A percentile compares a stretch with the other conserved stretches of the same genome.
These are phyloP conservation scores for Arthrobotrys musiformis DNA, from an alignment of 2,329 filamentous ascomycete species.

Conservation along the genomic window DNA sequence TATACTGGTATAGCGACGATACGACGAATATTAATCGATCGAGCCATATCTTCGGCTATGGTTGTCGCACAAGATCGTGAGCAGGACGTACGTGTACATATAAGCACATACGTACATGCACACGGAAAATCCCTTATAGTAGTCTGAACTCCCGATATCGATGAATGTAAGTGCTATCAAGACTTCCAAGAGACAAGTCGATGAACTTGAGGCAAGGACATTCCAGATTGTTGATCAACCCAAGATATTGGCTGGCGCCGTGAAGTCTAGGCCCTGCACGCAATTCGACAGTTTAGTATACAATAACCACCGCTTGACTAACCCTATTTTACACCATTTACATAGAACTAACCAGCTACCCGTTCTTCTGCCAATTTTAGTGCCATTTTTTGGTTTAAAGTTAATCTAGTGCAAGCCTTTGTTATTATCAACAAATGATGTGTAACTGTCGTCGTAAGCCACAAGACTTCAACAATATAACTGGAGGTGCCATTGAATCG, in stretches of 20 bases:
- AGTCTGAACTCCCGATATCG: too few relatives aligned
- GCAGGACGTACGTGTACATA: not conserved
- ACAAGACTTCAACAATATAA: not conserved
- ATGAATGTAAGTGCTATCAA: slow-evolving; percentile 5
- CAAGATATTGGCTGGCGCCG: not conserved
- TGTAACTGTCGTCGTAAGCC: slow-evolving; percentile 1
- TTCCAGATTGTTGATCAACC: not conserved
- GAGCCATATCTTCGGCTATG: slow-evolving; percentile 11
- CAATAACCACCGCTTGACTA: not conserved
- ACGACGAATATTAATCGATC: not conserved
- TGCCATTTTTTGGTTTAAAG: not conserved
- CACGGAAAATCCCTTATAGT: not conserved
- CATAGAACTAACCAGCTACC: not conserved
- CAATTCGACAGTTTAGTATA: not conserved
- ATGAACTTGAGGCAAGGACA: not conserved
- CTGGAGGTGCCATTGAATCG: not conserved
- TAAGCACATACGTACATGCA: not conserved
- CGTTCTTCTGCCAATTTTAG: not conserved
- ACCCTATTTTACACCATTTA: not conserved
- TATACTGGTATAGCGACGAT: not conserved
- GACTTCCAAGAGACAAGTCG: slow-evolving; percentile 2
- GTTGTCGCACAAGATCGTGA: not conserved
- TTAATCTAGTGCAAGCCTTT: too few relatives aligned
- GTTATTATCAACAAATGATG: too few relatives aligned
- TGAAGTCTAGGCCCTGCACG: slow-evolving; percentile 10